Conservation (phyloP, 305 asterid genomes). For the Fraxinus xanthoxyloides region DNA sequence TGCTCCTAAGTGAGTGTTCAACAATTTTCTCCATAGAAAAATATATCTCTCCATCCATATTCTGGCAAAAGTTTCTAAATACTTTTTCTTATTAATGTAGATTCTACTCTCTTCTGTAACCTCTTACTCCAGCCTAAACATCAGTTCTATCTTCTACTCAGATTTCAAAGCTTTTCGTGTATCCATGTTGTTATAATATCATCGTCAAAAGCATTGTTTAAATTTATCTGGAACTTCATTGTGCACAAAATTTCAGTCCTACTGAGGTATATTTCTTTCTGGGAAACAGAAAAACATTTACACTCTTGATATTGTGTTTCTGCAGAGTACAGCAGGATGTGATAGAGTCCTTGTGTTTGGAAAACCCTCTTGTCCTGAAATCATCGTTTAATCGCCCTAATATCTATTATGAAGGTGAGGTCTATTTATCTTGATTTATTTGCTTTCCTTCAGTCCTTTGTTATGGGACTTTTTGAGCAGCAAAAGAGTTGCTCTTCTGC, state of each 20-base stretch:
- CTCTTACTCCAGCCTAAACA: neutral
- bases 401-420: conserved; percentile 85
- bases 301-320: conserved; percentile 22
- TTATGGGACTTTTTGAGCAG: neutral
- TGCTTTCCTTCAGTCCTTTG: conserved; percentile 1
- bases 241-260: conserved; percentile 11
- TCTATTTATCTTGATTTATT: conserved; percentile 25
- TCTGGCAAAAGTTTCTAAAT: conserved; percentile 5
- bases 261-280: conserved; percentile 1
- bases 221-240: conserved; percentile 19
- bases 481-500: neutral
- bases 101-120: neutral
- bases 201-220: conserved; percentile 8
- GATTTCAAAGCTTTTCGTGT: neutral
- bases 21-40: conserved; percentile 18
- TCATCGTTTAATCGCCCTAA: conserved; percentile 95
- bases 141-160: neutral
- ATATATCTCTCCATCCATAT: conserved; percentile 1
- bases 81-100: neutral
- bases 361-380: conserved; percentile 79
- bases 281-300: conserved; percentile 14
- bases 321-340: conserved; percentile 97
- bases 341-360: conserved; percentile 71
- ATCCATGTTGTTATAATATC: conserved; percentile 1
- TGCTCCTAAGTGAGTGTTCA: conserved; percentile 80